Percentiles rank a stretch among this genome's conserved stretches.
Conservation (phyloP, 148 eudicot species). For the Silene uniflora region DNA sequence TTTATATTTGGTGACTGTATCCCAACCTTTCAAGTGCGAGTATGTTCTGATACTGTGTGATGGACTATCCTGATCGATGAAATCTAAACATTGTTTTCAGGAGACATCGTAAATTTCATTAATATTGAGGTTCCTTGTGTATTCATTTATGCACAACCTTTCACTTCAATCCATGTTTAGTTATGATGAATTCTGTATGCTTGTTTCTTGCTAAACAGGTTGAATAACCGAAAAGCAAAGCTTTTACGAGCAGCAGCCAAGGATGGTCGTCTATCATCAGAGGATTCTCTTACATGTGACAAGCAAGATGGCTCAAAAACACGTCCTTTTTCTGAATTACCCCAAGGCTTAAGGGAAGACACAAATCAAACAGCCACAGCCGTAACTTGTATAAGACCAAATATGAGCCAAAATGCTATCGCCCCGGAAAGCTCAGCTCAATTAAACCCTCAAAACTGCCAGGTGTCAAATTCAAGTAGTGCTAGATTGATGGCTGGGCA, state of each 20-base stretch:
- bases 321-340: slow-evolving; percentile 34
- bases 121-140: background rate
- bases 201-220: slow-evolving; percentile 39
- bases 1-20: background rate
- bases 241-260: slow-evolving; percentile 79
- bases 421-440: slow-evolving; percentile 20
- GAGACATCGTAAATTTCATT: background rate
- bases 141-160: background rate
- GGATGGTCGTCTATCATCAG: slow-evolving; percentile 48
- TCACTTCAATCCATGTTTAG: background rate
- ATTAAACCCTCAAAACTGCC: slow-evolving; percentile 9
- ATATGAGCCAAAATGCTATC: slow-evolving; percentile 15
- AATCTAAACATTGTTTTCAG: background rate
- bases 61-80: background rate
- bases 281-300: slow-evolving; percentile 39
- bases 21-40: too few species aligned
- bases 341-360: slow-evolving; percentile 34
- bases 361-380: slow-evolving; percentile 14
- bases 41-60: background rate
- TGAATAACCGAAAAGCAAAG: slow-evolving; percentile 88
- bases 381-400: slow-evolving; percentile 22
- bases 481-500: slow-evolving; percentile 53
- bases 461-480: slow-evolving; percentile 20
- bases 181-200: background rate
- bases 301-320: slow-evolving; percentile 40